Evolutionary conservation across 1,284 basidiomycete species (phyloP).

Genomic region (Fistulina hepatica): DNA sequence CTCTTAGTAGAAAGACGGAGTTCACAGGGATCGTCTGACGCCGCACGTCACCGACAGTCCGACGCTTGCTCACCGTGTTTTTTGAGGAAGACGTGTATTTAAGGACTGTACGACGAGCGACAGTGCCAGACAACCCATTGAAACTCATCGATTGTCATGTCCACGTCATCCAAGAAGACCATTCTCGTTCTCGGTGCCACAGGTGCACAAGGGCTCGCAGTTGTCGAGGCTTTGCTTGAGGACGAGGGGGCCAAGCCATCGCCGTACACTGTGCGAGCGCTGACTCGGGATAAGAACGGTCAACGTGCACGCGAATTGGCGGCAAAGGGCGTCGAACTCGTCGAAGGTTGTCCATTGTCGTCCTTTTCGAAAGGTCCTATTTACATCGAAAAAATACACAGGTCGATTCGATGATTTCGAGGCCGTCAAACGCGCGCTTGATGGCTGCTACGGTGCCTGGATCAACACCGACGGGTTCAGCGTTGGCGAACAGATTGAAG

Average conservation of each 20-base stretch:
- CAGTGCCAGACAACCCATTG: no score
- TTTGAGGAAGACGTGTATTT: no score
- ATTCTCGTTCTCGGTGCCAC: conserved; percentile 7
- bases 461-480: conserved; percentile 38
- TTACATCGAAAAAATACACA: no score
- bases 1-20: no score
- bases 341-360: no score
- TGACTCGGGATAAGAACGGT: conserved; percentile 33
- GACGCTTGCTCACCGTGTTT: no score
- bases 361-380: no score
- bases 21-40: no score
- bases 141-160: no score
- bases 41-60: no score
- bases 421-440: conserved; percentile 24
- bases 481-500: conserved; percentile 33
- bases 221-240: neutral
- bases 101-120: no score
- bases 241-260: no score
- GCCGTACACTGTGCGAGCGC: conserved; percentile 35
- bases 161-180: conserved; percentile 4
- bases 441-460: conserved; percentile 35
- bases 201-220: neutral
- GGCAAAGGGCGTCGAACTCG: conserved; percentile 30
- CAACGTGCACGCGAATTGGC: conserved; percentile 27
- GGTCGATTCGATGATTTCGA: conserved; percentile 27